Evolutionary conservation across 345 rosid species (phyloP).

Genomic region (Aethionema arabicum): DNA sequence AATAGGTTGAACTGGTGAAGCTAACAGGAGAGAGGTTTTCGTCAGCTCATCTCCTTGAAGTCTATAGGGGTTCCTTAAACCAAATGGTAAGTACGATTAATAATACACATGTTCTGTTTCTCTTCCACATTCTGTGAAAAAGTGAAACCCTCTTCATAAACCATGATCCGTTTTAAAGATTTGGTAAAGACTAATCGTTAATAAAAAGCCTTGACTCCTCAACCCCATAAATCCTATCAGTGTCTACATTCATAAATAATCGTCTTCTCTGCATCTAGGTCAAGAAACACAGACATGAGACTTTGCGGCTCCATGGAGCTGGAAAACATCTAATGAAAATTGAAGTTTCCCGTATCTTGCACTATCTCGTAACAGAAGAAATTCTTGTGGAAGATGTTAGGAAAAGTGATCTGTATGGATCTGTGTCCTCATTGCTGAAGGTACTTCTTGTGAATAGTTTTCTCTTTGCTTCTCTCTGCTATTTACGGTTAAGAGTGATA

Average conservation of each 20-base stretch:
- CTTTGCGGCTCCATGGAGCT: conserved; percentile 82
- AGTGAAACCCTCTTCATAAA: conserved; percentile 1
- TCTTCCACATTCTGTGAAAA: conserved; percentile 16
- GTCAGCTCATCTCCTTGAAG: conserved; percentile 86
- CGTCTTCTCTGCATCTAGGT: conserved; percentile 53
- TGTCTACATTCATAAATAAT: conserved; percentile 6
- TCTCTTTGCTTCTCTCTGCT: not conserved
- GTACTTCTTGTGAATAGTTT: conserved; percentile 40
- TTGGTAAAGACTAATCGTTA: conserved; percentile 3
- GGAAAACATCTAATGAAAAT: conserved; percentile 79
- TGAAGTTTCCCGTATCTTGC: conserved; percentile 86
- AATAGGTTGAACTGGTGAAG: conserved; percentile 88
- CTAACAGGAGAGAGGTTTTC: conserved; percentile 72
- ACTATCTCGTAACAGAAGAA: conserved; percentile 82
- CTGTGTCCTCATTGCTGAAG: conserved; percentile 90
- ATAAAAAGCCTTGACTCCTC: conserved; percentile 9
- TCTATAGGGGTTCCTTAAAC: conserved; percentile 89
- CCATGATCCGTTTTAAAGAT: not conserved
- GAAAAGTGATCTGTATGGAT: conserved; percentile 93
- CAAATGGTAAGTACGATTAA: conserved; percentile 58
- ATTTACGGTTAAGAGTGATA: conserved; percentile 10
- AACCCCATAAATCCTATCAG: conserved; percentile 12
- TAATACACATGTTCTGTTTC: conserved; percentile 12
- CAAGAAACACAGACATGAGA: conserved; percentile 80
- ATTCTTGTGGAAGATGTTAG: conserved; percentile 84